Conservation (phyloP, 371 early-diverging fungal genomes). For the Chytridiales sp. region DNA sequence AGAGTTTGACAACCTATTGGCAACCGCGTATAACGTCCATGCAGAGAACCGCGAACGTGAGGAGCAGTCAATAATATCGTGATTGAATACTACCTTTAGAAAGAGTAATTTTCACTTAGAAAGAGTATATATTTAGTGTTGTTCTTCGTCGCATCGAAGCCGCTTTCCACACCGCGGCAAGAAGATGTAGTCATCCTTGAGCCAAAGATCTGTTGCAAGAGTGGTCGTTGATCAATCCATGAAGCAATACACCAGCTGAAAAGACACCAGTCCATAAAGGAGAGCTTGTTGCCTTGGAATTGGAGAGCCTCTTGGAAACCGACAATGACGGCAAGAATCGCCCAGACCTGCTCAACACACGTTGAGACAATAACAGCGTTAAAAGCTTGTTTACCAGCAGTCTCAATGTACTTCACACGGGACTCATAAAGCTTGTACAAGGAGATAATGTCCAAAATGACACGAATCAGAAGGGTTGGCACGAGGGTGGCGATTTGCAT, state of each 20-base stretch:
- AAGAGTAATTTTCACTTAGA: no score
- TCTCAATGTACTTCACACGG: constrained; percentile 1
- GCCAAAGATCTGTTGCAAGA: constrained; percentile 2
- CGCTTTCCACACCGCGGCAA: no score
- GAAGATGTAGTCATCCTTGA: no score
- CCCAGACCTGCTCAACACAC: not conserved
- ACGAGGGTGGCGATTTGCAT: not conserved
- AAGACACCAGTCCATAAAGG: constrained; percentile 11
- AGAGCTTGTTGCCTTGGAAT: constrained; percentile 10
- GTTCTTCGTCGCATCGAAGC: no score
- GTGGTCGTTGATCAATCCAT: constrained; percentile 12
- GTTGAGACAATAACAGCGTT: constrained; percentile 4
- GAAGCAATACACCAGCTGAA: constrained; percentile 4
- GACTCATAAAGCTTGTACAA: constrained; percentile 4
- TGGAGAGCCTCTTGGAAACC: constrained; percentile 11
- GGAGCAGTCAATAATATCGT: constrained; percentile 37
- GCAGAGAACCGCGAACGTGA: constrained; percentile 35
- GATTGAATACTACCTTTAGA: no score
- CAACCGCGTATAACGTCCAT: constrained; percentile 19
- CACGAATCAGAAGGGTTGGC: not conserved
- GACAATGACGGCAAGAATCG: constrained; percentile 1
- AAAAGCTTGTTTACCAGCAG: constrained; percentile 7
- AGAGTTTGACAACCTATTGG: constrained; percentile 39
- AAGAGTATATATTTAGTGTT: no score
- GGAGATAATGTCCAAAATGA: constrained; percentile 1